These are phyloP conservation scores for Calonectria pseudoreteaudii DNA, from an alignment of 2,329 filamentous ascomycete species.

Conservation along the genomic window DNA sequence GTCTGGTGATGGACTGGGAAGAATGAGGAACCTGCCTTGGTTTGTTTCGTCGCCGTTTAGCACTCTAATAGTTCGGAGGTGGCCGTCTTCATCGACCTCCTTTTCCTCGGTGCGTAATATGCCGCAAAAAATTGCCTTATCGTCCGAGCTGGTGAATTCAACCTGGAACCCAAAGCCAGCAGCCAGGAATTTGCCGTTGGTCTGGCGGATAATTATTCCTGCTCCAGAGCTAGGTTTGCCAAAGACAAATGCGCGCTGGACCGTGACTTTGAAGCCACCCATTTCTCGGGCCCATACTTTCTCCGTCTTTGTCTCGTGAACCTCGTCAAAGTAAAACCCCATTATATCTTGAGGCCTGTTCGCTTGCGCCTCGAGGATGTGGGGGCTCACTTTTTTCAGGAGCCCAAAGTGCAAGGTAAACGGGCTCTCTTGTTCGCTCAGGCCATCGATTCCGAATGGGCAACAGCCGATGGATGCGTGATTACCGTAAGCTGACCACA, in stretches of 20 bases:
- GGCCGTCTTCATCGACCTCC: background rate
- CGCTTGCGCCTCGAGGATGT: background rate
- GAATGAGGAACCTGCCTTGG: background rate
- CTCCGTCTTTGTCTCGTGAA: background rate
- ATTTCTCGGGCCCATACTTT: background rate
- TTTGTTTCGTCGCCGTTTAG: background rate
- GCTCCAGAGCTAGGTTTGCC: background rate
- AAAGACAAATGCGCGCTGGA: background rate
- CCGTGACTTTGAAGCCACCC: background rate
- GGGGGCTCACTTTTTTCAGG: background rate
- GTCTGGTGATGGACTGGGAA: background rate
- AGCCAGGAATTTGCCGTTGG: background rate
- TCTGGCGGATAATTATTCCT: background rate
- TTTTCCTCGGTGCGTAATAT: background rate
- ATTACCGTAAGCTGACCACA: background rate
- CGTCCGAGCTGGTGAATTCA: background rate
- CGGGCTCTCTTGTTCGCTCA: background rate
- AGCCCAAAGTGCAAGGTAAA: background rate
- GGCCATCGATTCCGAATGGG: conserved; percentile 3
- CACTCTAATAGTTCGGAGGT: background rate
- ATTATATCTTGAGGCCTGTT: background rate
- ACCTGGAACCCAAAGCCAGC: background rate
- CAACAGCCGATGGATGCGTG: background rate
- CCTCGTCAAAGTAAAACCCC: conserved; percentile 12
- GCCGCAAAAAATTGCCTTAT: background rate